Percentiles rank a stretch among this genome's conserved stretches.
These are phyloP conservation scores for Hydnum rufescens DNA, from an alignment of 768 basidiomycete species.

Conservation along the genomic window DNA sequence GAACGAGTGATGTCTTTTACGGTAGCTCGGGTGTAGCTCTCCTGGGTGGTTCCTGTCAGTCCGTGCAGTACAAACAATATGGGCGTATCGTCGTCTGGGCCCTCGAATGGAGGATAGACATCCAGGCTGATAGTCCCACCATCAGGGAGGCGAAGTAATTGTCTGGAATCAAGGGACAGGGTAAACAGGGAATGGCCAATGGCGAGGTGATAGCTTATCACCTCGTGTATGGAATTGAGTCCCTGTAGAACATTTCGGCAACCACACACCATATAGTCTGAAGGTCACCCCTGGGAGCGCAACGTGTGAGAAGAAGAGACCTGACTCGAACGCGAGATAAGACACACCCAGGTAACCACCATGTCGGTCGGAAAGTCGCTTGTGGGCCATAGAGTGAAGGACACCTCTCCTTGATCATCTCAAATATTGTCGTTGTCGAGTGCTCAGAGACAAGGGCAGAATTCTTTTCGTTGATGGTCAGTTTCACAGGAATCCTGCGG, in stretches of 20 bases:
- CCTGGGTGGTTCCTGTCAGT: constrained; percentile 19
- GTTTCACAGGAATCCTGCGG: not conserved
- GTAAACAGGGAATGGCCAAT: not conserved
- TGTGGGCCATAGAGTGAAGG: not conserved
- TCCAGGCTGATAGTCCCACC: constrained; percentile 21
- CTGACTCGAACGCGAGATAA: not conserved
- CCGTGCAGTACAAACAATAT: constrained; percentile 26
- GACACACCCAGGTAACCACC: constrained; percentile 20
- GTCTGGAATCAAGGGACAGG: not conserved
- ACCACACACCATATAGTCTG: constrained; percentile 22
- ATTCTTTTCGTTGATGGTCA: not conserved
- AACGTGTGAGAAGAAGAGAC: constrained; percentile 2
- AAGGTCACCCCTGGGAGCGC: constrained; percentile 17
- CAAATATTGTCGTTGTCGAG: not conserved
- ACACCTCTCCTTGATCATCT: constrained; percentile 2
- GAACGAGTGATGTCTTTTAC: not conserved
- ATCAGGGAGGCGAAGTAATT: constrained; percentile 19
- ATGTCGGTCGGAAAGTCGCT: constrained; percentile 13
- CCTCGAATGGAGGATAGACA: constrained; percentile 14
- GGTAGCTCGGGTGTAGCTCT: not conserved
- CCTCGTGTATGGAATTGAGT: constrained; percentile 18
- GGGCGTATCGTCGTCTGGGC: constrained; percentile 23
- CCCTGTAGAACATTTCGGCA: constrained; percentile 21
- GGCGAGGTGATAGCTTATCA: not conserved
- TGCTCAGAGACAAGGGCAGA: not conserved